These are phyloP conservation scores for Fagopyrum homotropicum DNA, from an alignment of 148 eudicot genomes.

Conservation along the genomic window DNA sequence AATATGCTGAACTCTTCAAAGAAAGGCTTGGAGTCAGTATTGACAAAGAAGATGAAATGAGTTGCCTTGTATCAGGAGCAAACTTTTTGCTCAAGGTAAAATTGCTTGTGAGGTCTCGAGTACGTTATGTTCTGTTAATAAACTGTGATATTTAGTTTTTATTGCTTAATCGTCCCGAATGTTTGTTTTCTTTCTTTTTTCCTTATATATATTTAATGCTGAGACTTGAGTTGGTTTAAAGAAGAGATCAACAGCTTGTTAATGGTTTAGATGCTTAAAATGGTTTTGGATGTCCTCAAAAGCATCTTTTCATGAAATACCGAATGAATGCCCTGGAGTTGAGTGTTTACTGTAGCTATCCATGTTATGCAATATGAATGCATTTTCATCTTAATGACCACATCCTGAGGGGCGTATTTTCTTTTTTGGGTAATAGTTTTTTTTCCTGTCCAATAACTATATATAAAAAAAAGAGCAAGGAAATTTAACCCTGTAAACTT, in stretches of 20 bases:
- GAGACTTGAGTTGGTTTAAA: neutral
- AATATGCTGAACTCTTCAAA: constrained; percentile 87
- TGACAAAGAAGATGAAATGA: constrained; percentile 97
- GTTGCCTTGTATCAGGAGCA: constrained; percentile 89
- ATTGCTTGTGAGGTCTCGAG: neutral
- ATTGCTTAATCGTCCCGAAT: neutral
- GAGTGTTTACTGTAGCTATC: neutral
- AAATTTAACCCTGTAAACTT: neutral
- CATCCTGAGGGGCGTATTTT: neutral
- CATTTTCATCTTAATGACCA: neutral
- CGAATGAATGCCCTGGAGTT: neutral
- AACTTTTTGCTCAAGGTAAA: constrained; percentile 91
- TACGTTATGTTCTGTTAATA: neutral
- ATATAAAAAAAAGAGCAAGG: neutral
- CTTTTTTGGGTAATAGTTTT: neutral
- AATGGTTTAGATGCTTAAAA: neutral
- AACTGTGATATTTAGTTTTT: neutral
- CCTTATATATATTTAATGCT: neutral
- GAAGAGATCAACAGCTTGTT: neutral
- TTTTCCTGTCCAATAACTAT: neutral
- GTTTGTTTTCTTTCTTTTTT: no score
- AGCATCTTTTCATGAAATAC: neutral
- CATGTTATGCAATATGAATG: neutral
- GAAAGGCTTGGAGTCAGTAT: constrained; percentile 92
- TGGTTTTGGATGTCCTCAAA: neutral